Percentiles rank a stretch among this genome's conserved stretches.
Evolutionary conservation across 257 asterid genomes (phyloP).

Genomic region (Solanum bukasovii): DNA sequence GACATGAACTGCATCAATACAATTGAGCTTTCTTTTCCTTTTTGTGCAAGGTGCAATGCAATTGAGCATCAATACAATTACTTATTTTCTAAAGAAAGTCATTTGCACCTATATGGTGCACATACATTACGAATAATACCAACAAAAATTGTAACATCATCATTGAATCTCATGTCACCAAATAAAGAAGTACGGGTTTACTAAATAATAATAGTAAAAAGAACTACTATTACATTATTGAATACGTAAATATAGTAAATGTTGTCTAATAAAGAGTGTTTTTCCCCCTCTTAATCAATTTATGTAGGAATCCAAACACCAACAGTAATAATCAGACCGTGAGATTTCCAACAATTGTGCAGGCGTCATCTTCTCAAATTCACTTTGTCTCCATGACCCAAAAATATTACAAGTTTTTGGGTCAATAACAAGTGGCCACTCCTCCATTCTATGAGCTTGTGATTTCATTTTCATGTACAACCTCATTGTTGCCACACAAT

Average conservation of each 20-base stretch:
- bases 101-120: no score
- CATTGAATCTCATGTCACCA: neutral
- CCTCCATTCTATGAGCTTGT: conserved; percentile 46
- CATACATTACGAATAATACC: neutral
- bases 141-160: neutral
- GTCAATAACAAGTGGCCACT: conserved; percentile 54
- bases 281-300: neutral
- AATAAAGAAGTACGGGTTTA: neutral
- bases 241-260: no score
- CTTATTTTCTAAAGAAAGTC: no score
- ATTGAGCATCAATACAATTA: no score
- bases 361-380: conserved; percentile 79
- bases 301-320: conserved; percentile 51
- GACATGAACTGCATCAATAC: no score
- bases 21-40: no score
- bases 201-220: neutral
- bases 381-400: conserved; percentile 55
- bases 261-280: neutral
- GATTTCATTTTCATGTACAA: conserved; percentile 73
- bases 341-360: conserved; percentile 57
- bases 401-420: conserved; percentile 58
- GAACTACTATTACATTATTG: neutral
- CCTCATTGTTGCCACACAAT: conserved; percentile 74
- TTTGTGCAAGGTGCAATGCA: no score
- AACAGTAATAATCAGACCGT: conserved; percentile 71